phyloP scores from a whole-genome alignment of 2,329 filamentous ascomycete genomes.

The Colletotrichum sp. region DNA sequence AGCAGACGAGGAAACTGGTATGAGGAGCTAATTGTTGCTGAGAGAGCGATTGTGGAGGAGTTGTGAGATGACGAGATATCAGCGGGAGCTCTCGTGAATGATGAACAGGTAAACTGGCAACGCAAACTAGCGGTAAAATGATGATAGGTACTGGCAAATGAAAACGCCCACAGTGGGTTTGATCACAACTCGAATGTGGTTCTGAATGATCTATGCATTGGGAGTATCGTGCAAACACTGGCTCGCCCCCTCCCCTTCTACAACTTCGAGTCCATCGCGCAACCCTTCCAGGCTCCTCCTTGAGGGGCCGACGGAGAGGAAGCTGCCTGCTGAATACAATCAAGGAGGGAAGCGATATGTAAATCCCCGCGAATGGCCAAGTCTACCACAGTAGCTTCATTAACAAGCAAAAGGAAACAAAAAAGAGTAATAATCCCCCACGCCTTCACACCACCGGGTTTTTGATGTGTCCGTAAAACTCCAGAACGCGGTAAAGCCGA shows the following conservation, averaged over 20 bases:
- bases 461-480: conserved; percentile 20
- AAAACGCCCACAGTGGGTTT: not conserved
- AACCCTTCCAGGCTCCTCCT: not conserved
- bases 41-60: not conserved
- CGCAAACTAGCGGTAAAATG: not conserved
- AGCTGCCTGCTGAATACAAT: not conserved
- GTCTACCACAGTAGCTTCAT: not conserved
- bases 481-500: conserved; percentile 3
- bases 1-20: not conserved
- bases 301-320: not conserved
- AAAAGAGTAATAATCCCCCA: not conserved
- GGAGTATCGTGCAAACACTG: conserved; percentile 4
- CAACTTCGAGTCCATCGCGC: not conserved
- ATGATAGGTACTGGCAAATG: not conserved
- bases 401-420: not conserved
- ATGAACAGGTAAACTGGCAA: not conserved
- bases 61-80: not conserved
- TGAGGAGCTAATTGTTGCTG: not conserved
- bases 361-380: not conserved
- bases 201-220: conserved; percentile 6
- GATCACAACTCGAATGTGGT: not conserved
- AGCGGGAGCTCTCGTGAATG: not conserved
- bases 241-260: not conserved
- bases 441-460: conserved; percentile 12
- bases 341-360: not conserved